Evolutionary conservation across 768 basidiomycete species (phyloP).

Genomic region (Hygrocybe coccinea): DNA sequence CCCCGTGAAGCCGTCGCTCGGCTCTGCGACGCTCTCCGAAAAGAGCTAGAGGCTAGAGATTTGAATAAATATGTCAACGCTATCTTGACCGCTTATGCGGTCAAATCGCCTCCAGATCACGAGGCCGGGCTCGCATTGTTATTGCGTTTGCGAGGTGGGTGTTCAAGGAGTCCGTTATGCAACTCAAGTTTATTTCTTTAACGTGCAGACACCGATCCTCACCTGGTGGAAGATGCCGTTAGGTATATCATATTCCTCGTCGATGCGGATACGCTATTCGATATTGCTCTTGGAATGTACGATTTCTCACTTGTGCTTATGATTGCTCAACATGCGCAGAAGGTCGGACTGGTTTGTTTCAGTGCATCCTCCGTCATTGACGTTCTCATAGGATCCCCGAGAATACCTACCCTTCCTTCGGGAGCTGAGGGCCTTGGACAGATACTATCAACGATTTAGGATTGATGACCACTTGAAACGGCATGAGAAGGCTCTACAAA

Average conservation of each 20-base stretch:
- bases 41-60: conserved; percentile 65
- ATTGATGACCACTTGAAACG: conserved; percentile 92
- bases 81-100: conserved; percentile 87
- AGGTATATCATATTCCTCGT: conserved; percentile 98
- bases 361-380: neutral
- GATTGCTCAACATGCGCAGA: conserved; percentile 96
- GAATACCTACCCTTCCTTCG: conserved; percentile 97
- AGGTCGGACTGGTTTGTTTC: conserved; percentile 45
- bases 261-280: conserved; percentile 85
- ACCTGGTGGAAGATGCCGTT: conserved; percentile 90
- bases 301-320: conserved; percentile 94
- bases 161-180: neutral
- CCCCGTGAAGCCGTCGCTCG: conserved; percentile 54
- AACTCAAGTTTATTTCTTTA: conserved; percentile 18
- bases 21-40: conserved; percentile 74
- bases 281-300: conserved; percentile 97
- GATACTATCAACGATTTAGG: conserved; percentile 77
- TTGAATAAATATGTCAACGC: conserved; percentile 81
- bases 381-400: conserved; percentile 71
- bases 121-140: conserved; percentile 77
- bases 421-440: conserved; percentile 75
- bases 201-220: conserved; percentile 49
- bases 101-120: conserved; percentile 86
- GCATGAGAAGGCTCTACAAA: conserved; percentile 64
- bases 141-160: conserved; percentile 70